Evolutionary conservation across 208 protist genomes (phyloP), one percentile per base, ranked within the genome.

Genomic region (Leptomonas pyrrhocoris): DNA sequence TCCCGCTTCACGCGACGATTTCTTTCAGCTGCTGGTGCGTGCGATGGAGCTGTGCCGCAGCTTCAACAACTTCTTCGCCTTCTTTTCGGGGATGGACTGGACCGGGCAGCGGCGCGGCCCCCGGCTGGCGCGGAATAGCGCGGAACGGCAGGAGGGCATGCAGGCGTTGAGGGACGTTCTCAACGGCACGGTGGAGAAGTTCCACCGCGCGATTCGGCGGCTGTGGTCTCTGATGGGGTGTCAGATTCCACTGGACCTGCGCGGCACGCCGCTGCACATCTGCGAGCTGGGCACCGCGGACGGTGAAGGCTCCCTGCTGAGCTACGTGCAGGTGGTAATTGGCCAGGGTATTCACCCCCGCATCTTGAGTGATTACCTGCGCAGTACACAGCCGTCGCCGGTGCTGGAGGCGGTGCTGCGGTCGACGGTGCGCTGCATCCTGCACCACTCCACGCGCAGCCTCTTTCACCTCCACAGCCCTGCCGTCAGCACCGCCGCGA

Each of bases 1-100:
- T 13, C 28, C 36, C 2, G 16, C 19, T 0, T 55, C 61, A 6
- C 61, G 48, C 11, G 23, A 43, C 1, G 64, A 70, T n/a, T 45
- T 19, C 49, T 6, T 77, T 5, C 30, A 34, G 16, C 64, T 77
- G 18, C 64, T 77, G 15, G 30, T 72, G 31, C 72, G 45, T 7
- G 64, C 58, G 1, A 62, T 28, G 30, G 57, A 72, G 59, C 40
- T 77, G 34, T 72, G 72, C 72, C 63, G 72, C 50, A 72, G 54
- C 38, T 58, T 77, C 56, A 77, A 77, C 65, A 71, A 72, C 64
- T 77, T 77, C 43, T 72, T 72, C 15, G 64, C 72, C 19, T 67
- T 77, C 45, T 77, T 77, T 48, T 70, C 72, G 27, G 63, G 57
- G 8, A 57, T 65, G 36, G 72, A 72, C 34, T 71, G 64, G 64